Conservation (phyloP, 2,329 filamentous ascomycete genomes). For the Colletotrichum spaethianum region DNA sequence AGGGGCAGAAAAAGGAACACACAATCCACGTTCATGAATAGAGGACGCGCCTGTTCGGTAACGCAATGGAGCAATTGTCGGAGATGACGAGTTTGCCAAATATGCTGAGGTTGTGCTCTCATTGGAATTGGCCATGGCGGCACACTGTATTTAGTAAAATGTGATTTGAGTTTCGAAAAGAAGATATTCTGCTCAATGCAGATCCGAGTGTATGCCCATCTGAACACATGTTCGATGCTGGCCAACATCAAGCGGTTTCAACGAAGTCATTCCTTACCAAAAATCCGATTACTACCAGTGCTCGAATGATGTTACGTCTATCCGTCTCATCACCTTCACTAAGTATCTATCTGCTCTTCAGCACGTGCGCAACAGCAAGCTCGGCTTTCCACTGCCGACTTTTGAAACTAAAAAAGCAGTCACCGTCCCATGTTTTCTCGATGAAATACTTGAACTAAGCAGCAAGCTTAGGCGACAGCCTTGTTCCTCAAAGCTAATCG, state of each 20-base stretch:
- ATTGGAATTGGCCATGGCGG: background rate
- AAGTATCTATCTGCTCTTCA: background rate
- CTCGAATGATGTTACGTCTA: background rate
- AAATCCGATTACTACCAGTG: background rate
- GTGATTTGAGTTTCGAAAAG: no score
- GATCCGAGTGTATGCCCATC: no score
- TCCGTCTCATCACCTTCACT: background rate
- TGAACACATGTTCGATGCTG: no score
- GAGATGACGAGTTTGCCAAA: slow-evolving; percentile 46
- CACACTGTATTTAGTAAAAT: no score
- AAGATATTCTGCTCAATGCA: no score
- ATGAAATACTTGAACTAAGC: background rate
- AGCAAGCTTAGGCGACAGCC: background rate
- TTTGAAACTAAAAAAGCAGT: no score
- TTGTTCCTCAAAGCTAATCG: background rate
- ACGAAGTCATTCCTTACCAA: background rate
- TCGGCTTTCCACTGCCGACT: no score
- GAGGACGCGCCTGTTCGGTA: slow-evolving; percentile 45
- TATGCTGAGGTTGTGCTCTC: slow-evolving; percentile 41
- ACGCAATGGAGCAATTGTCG: slow-evolving; percentile 48
- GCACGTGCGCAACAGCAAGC: background rate
- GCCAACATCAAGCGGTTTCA: no score
- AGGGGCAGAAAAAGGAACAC: no score
- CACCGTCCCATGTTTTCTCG: background rate
- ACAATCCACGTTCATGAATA: no score